Base-by-base conservation (phyloP, 2,329 filamentous ascomycete species). In the Arthrocladium fulminans region DNA sequence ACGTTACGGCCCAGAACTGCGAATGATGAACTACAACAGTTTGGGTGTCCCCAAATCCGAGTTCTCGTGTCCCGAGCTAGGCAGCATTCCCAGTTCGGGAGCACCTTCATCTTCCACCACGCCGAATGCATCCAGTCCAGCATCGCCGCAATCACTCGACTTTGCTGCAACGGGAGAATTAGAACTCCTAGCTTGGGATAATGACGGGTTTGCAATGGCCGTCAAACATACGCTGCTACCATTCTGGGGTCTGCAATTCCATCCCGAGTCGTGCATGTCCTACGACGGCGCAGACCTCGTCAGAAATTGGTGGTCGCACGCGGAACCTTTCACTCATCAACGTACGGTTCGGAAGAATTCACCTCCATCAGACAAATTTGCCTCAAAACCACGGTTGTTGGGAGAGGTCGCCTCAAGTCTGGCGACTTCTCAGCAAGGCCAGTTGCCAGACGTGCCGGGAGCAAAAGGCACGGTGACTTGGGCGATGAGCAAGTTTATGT, bases 191-290 rank as follows among this genome's bases (percentile, higher is more conserved):
- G 81, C 83, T 0, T 86, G 83, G 81, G 69, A 65, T 27, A 58
- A 63, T 10, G 73, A 76, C 54, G 61, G 65, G 52, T 80, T 81
- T 54, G 74, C 92, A n/a, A 94, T 94, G 86, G 86, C 77, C 0
- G 79, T 83, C 13, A 78, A 74, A 54, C 88, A 94, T 63, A 67
- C 63, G 15, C 61, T 54, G 1, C 82, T 80, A 55, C 88, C 89
- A 0, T 85, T 90, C 54, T 94, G 85, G 82, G 89, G 85, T 0
- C 73, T 95, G 15, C 89, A 95, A 61, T 95, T 92, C 59, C 88
- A 95, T 60, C 88, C 88, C 0, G 88, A 96, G 64, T 94, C 87
- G 0, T 94, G 88, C 63, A 94, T 88, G 3, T 84, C 86, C 32
- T 67, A 72, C 2, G 75, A 76, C 51, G 82, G 68, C 52, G 76